Evolutionary conservation across 2,329 filamentous ascomycete species (phyloP).

Genomic region (Chaetomium strumarium): DNA sequence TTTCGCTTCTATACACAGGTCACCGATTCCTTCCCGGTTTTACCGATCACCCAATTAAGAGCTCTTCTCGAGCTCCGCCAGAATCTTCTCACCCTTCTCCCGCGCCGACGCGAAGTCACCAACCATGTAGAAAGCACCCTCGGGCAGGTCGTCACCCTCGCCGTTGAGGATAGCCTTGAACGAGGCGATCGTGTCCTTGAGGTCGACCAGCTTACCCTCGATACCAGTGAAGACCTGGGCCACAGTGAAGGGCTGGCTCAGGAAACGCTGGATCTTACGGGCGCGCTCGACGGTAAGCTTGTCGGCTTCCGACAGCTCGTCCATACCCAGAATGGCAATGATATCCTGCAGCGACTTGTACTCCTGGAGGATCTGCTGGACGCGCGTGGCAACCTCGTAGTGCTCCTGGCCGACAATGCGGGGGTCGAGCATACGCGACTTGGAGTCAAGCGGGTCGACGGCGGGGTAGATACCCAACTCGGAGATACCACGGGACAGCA

Average conservation of each 20-base stretch:
- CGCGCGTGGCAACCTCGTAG: slow-evolving; percentile 88
- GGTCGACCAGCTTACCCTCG: slow-evolving; percentile 92
- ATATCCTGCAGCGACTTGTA: slow-evolving; percentile 99
- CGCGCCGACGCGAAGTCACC: slow-evolving; percentile 90
- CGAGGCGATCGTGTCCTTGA: slow-evolving; percentile 95
- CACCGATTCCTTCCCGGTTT: slow-evolving; percentile 31
- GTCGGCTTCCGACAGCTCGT: slow-evolving; percentile 97
- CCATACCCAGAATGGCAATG: slow-evolving; percentile 99
- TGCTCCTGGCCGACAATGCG: slow-evolving; percentile 97
- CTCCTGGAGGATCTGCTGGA: slow-evolving; percentile 99
- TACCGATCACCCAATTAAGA: slow-evolving; percentile 33
- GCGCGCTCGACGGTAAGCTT: slow-evolving; percentile 99
- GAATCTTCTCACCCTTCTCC: slow-evolving; percentile 99
- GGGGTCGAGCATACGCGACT: slow-evolving; percentile 98
- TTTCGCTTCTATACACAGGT: slow-evolving; percentile 55
- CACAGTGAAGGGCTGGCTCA: slow-evolving; percentile 97
- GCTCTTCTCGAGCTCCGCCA: slow-evolving; percentile 78
- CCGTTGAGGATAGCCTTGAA: slow-evolving; percentile 97
- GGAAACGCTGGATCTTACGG: slow-evolving; percentile 99
- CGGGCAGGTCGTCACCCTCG: slow-evolving; percentile 92
- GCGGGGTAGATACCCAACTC: slow-evolving; percentile 99
- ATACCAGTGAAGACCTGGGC: slow-evolving; percentile 79
- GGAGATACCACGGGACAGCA: slow-evolving; percentile 99
- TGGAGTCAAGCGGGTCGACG: slow-evolving; percentile 98
- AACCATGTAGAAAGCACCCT: slow-evolving; percentile 97